Evolutionary conservation across 495 filamentous ascomycete species (phyloP).

Genomic region (Neurospora terricola): DNA sequence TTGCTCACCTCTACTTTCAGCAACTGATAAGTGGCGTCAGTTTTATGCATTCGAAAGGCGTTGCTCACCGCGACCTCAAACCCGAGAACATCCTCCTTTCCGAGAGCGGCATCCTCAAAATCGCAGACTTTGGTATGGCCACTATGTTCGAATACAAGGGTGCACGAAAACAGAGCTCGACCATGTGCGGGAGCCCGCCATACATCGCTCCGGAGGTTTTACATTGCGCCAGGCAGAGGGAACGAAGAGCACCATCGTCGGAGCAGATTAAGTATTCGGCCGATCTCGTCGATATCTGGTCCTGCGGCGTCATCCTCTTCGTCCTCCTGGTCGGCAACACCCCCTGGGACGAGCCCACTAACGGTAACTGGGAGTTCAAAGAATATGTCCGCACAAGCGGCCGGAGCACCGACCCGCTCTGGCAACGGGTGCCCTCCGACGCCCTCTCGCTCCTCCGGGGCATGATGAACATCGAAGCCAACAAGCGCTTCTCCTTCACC

Average conservation of each 20-base stretch:
- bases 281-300: conserved; percentile 90
- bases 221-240: conserved; percentile 27
- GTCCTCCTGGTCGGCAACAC: conserved; percentile 94
- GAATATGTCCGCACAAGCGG: conserved; percentile 76
- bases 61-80: conserved; percentile 84
- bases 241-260: conserved; percentile 27
- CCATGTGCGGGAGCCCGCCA: conserved; percentile 91
- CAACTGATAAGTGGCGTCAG: conserved; percentile 84
- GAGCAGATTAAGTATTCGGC: conserved; percentile 65
- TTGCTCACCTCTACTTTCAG: conserved; percentile 92
- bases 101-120: conserved; percentile 76
- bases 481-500: conserved; percentile 69
- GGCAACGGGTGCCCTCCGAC: conserved; percentile 68
- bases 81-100: conserved; percentile 84
- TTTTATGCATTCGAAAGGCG: conserved; percentile 89
- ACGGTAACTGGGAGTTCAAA: conserved; percentile 67
- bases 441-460: conserved; percentile 80
- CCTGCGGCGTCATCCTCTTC: conserved; percentile 91
- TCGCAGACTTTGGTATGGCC: conserved; percentile 94
- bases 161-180: conserved; percentile 63
- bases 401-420: conserved; percentile 73
- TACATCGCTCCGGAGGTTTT: conserved; percentile 97
- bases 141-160: conserved; percentile 88
- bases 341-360: conserved; percentile 90
- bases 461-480: conserved; percentile 79